Percentiles rank a stretch among this genome's conserved stretches.
These are phyloP conservation scores for Hanseniaspora singularis DNA, from an alignment of 805 yeast genomes.

Conservation along the genomic window DNA sequence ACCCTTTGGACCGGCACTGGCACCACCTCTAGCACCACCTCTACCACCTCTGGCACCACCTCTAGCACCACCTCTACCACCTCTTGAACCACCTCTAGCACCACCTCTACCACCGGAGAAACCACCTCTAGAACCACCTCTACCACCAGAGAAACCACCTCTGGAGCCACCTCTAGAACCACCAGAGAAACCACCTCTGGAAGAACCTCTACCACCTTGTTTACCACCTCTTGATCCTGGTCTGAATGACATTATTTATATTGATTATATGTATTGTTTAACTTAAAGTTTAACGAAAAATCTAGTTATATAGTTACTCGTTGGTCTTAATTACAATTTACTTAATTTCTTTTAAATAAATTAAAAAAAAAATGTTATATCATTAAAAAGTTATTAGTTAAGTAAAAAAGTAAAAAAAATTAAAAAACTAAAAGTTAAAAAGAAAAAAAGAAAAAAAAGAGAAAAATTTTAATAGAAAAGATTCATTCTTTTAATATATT, in stretches of 20 bases:
- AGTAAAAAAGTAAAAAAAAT: too few relatives aligned
- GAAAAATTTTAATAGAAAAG: too few relatives aligned
- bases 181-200: constrained; percentile 38
- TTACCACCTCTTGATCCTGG: constrained; percentile 53
- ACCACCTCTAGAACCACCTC: constrained; percentile 33
- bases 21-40: constrained; percentile 56
- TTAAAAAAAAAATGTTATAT: too few relatives aligned
- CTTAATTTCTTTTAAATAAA: neutral
- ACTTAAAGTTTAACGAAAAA: too few relatives aligned
- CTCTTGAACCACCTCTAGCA: constrained; percentile 39
- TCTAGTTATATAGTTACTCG: neutral
- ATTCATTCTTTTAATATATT: too few relatives aligned
- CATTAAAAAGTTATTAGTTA: too few relatives aligned
- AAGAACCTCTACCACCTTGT: constrained; percentile 33
- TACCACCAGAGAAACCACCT: constrained; percentile 36
- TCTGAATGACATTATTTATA: constrained; percentile 58
- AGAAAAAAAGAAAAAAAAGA: too few relatives aligned
- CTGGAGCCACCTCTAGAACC: constrained; percentile 37
- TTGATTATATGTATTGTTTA: neutral
- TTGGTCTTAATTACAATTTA: neutral
- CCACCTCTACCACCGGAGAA: constrained; percentile 37
- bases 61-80: constrained; percentile 46
- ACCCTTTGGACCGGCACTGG: constrained; percentile 70
- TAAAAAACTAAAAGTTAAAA: too few relatives aligned
- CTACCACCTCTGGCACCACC: constrained; percentile 46